Percentiles rank a stretch among this genome's conserved stretches.
Conservation (phyloP, 2,329 filamentous ascomycete genomes). For the Fusarium ambrosium region DNA sequence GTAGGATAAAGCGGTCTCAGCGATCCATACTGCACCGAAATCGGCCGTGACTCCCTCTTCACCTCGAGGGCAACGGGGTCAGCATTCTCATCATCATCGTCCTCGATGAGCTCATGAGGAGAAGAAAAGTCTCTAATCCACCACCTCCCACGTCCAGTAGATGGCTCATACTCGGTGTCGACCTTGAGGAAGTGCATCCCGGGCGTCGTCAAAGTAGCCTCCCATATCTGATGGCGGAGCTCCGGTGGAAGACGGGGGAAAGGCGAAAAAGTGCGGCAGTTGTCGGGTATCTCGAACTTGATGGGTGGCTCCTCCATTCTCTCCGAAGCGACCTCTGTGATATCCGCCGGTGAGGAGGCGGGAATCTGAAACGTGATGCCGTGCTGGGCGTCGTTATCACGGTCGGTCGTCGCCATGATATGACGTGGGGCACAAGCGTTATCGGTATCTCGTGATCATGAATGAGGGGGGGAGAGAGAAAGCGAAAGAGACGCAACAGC, state of each 20-base stretch:
- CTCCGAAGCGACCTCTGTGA: background rate
- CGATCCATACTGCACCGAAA: constrained; percentile 26
- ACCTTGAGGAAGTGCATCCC: constrained; percentile 55
- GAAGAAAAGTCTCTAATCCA: constrained; percentile 23
- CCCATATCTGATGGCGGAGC: constrained; percentile 54
- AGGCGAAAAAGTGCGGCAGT: constrained; percentile 49
- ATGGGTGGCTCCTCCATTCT: constrained; percentile 23
- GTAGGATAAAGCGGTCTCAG: constrained; percentile 47
- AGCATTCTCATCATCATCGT: constrained; percentile 32
- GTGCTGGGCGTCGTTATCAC: constrained; percentile 15
- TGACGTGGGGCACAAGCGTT: constrained; percentile 37
- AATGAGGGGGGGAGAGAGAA: constrained; percentile 20
- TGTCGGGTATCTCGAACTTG: constrained; percentile 51
- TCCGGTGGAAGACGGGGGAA: constrained; percentile 53
- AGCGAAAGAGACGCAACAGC: background rate
- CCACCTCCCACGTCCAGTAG: constrained; percentile 41
- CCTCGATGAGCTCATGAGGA: constrained; percentile 9
- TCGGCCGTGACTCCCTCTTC: constrained; percentile 38
- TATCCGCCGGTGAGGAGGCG: background rate
- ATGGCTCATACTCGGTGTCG: constrained; percentile 31
- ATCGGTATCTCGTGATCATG: constrained; percentile 37
- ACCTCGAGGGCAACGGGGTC: constrained; percentile 46
- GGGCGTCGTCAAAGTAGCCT: constrained; percentile 47
- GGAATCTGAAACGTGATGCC: constrained; percentile 1
- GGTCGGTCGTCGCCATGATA: constrained; percentile 34